These are phyloP conservation scores for Penicillium freii DNA, from an alignment of 2,329 filamentous ascomycete species.

Conservation along the genomic window DNA sequence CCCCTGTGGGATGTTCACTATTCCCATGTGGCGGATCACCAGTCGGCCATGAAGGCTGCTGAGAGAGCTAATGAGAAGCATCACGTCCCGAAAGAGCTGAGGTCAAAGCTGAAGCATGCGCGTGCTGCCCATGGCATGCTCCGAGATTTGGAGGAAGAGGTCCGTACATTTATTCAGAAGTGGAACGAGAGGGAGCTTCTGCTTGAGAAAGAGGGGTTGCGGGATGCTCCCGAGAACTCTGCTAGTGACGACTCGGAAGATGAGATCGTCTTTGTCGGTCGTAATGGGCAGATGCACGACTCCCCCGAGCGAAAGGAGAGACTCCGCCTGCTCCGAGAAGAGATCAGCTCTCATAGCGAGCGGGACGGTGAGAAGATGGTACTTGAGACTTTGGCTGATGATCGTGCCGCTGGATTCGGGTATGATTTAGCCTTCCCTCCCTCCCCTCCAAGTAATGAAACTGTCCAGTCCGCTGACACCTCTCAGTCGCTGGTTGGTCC, in stretches of 20 bases:
- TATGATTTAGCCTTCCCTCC: conserved; percentile 46
- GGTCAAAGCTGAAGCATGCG: conserved; percentile 74
- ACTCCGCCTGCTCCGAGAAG: conserved; percentile 46
- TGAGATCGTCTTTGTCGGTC: conserved; percentile 86
- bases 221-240: conserved; percentile 42
- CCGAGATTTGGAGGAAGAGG: conserved; percentile 79
- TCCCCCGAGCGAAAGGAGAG: conserved; percentile 53
- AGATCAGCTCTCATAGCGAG: conserved; percentile 30
- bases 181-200: conserved; percentile 57
- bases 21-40: conserved; percentile 41
- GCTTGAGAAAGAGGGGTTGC: conserved; percentile 46
- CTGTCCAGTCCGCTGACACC: conserved; percentile 16
- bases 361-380: conserved; percentile 67
- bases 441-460: background rate
- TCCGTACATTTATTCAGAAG: conserved; percentile 68
- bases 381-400: conserved; percentile 74
- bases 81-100: conserved; percentile 74
- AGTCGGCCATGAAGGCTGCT: conserved; percentile 39
- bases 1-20: conserved; percentile 72
- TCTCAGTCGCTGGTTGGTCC: conserved; percentile 80
- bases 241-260: conserved; percentile 63
- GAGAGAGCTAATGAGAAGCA: conserved; percentile 37
- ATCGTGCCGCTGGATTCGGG: conserved; percentile 78
- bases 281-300: conserved; percentile 64
- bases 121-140: conserved; percentile 77